Evolutionary conservation across 139 green algal species (phyloP).

Genomic region (Volvox reticuliferus): DNA sequence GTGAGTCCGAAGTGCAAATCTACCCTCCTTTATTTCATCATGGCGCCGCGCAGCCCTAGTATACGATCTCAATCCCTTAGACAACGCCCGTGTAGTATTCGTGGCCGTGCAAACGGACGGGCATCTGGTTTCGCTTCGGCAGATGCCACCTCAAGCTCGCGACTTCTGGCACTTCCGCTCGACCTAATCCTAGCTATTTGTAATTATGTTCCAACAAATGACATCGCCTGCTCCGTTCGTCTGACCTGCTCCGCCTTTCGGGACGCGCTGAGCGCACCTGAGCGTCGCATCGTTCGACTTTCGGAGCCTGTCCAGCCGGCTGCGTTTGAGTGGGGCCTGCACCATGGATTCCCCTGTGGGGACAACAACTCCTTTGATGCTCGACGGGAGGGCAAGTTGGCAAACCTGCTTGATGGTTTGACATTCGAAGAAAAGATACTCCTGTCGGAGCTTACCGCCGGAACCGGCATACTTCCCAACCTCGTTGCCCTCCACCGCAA

Average conservation of each 20-base stretch:
- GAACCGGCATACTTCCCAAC: not conserved
- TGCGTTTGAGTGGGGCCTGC: not conserved
- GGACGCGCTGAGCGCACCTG: not conserved
- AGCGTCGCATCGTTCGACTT: not conserved
- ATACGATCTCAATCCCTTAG: not conserved
- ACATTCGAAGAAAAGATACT: conserved; percentile 1
- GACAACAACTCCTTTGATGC: not conserved
- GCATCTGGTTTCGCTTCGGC: not conserved
- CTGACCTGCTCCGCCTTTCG: not conserved
- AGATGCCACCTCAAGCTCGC: not conserved
- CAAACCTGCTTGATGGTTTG: not conserved
- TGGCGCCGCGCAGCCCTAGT: not conserved
- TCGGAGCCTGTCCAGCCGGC: not conserved
- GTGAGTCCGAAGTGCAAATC: no score
- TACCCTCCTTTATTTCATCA: not conserved
- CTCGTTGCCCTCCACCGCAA: not conserved
- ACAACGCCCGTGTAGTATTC: not conserved
- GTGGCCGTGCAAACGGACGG: not conserved
- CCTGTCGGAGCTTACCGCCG: not conserved
- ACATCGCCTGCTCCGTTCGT: not conserved
- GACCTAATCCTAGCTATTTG: not conserved
- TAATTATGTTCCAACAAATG: not conserved
- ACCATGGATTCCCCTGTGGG: not conserved
- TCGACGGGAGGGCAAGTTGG: not conserved
- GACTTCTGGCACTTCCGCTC: not conserved